Percentiles rank a stretch among this genome's conserved stretches.
Evolutionary conservation across 352 stramenopile genomes (phyloP).

Genomic region (Globisporangium yorkense): DNA sequence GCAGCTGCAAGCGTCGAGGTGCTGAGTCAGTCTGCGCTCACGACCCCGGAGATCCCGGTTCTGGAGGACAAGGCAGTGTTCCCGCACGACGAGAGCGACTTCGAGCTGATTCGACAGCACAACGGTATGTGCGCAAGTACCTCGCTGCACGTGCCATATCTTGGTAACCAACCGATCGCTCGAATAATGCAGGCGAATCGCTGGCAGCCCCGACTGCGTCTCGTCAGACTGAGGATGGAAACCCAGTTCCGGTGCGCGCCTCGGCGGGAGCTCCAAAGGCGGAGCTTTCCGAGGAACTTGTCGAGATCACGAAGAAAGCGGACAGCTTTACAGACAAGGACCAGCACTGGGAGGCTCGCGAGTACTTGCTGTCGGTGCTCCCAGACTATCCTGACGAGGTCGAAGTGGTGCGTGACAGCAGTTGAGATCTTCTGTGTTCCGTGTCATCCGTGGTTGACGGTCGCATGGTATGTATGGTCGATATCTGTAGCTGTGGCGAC

Average conservation of each 20-base stretch:
- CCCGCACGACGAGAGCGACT: conserved; percentile 43
- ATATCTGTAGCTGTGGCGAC: conserved; percentile 42
- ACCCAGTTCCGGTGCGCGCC: too few species aligned
- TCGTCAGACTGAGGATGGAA: too few species aligned
- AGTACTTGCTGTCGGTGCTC: conserved; percentile 38
- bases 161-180: neutral
- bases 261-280: conserved; percentile 9
- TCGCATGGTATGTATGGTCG: neutral
- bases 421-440: neutral
- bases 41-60: conserved; percentile 25
- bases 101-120: conserved; percentile 48
- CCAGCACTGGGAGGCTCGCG: conserved; percentile 29
- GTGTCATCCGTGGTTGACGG: neutral
- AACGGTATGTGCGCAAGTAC: conserved; percentile 13
- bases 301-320: conserved; percentile 24
- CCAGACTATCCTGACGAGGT: conserved; percentile 30
- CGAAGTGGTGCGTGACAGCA: conserved; percentile 32
- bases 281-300: conserved; percentile 20
- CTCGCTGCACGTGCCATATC: neutral
- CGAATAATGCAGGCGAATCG: conserved; percentile 3
- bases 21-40: conserved; percentile 20
- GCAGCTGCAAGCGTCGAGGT: conserved; percentile 47
- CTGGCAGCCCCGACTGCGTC: neutral
- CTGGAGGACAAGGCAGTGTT: conserved; percentile 61
- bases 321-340: conserved; percentile 50